Base-by-base conservation (phyloP, 768 basidiomycete genomes). In the Tylopilus intermedius region DNA sequence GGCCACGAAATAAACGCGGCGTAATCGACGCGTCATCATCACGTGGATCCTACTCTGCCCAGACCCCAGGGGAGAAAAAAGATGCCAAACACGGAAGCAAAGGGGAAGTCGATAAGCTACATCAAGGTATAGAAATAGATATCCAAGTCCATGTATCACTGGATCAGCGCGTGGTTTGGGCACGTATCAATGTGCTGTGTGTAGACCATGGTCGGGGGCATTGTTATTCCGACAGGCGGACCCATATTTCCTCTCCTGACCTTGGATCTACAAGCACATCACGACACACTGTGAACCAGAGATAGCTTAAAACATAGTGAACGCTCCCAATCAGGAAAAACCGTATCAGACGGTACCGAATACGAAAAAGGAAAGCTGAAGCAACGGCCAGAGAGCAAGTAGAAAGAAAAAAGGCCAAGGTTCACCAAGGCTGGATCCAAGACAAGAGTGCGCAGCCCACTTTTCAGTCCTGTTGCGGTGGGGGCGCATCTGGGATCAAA, bases 401-500 rank as follows among this genome's bases (percentile, higher is more conserved):
- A 43, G 7, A 41, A 8, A 26, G n/a, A 27, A 21, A 21, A 21
- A 21, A 46, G 7, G 37, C 4, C 30, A 11, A 18, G 14, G 47
- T 33, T 27, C 22, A 29, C 24, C 30, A 21, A 27, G 26, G 14
- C 7, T 8, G 37, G 29, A 49, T 33, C 21, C 38, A 27, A 27
- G 37, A 37, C 26, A 44, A 54, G 22, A 39, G 39, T 30, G 50
- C 45, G 26, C 50, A 35, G 45, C 49, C 47, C 42, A 24, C 13
- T 43, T 53, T 38, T 66, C 54, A 66, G 30, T 72, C 66, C 50
- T 46, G 60, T 58, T 57, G 62, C 10, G 66, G 66, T 18, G 62
- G 65, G 15, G 81, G 81, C 74, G 82, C 73, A 59, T 83, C 81
- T 8, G 81, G 81, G 39, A 83, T 82, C 53, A 83, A 62, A 70